Percentiles rank a stretch among this genome's conserved stretches.
phyloP scores from a whole-genome alignment of 768 basidiomycete genomes.

The Russula brevipes region DNA sequence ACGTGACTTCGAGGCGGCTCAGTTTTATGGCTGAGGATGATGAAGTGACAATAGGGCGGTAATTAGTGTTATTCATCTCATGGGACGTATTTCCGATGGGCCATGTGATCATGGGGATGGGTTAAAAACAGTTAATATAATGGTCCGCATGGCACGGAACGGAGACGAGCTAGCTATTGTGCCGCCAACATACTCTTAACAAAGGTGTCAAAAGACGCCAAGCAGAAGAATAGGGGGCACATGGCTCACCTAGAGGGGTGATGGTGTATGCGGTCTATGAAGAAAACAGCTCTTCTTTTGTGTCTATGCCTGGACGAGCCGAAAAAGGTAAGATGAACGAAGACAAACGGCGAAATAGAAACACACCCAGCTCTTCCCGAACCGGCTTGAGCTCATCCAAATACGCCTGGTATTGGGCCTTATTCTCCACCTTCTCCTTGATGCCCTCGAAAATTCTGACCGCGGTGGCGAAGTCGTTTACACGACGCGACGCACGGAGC shows the following conservation, averaged over 20 bases:
- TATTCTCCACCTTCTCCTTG: conserved; percentile 97
- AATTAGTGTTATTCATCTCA: too few relatives aligned
- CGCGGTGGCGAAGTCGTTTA: conserved; percentile 96
- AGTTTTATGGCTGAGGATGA: too few relatives aligned
- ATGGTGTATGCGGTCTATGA: conserved; percentile 33
- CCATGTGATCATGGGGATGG: not conserved
- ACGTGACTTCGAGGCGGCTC: not conserved
- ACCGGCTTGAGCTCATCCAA: conserved; percentile 84
- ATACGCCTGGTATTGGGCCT: conserved; percentile 90
- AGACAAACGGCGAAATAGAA: not conserved
- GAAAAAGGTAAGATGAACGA: conserved; percentile 3
- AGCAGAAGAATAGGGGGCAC: not conserved
- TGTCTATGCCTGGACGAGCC: conserved; percentile 45
- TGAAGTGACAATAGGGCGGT: too few relatives aligned
- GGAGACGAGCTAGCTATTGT: conserved; percentile 18
- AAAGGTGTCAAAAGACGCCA: not conserved
- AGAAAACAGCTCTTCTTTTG: conserved; percentile 60
- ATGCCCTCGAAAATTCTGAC: conserved; percentile 95
- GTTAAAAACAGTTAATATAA: conserved; percentile 11
- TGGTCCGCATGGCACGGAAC: conserved; percentile 7
- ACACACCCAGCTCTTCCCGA: conserved; percentile 85
- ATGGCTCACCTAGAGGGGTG: conserved; percentile 2
- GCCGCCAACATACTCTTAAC: conserved; percentile 12
- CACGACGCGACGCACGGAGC: conserved; percentile 78
- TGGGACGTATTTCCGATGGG: not conserved